Percentiles rank a stretch among this genome's conserved stretches.
phyloP scores from a whole-genome alignment of 495 filamentous ascomycete genomes.

The Lasiosphaeria ovina region DNA sequence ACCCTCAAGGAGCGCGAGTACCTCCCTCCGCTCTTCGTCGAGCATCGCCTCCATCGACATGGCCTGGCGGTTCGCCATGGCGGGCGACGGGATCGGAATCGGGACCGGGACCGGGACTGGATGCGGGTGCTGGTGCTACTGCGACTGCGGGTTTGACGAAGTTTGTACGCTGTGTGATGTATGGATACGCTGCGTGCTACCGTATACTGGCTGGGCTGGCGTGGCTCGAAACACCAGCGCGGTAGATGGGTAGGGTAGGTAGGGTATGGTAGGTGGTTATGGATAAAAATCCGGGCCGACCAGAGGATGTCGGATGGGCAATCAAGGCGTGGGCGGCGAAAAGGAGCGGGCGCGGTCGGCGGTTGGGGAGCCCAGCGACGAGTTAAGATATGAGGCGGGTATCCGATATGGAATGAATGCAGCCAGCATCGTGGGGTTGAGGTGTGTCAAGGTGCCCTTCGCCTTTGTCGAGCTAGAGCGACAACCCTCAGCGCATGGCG shows the following conservation, averaged over 20 bases:
- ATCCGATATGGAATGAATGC: conserved; percentile 15
- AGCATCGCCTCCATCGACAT: conserved; percentile 70
- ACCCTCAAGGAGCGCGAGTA: conserved; percentile 60
- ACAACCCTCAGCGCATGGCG: conserved; percentile 19
- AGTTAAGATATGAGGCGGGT: conserved; percentile 14
- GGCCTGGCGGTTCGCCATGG: conserved; percentile 29
- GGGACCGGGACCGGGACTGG: background rate
- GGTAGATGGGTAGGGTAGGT: too few species aligned
- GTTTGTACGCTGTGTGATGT: too few species aligned
- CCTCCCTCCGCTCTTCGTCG: conserved; percentile 70
- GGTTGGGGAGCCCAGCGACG: conserved; percentile 4
- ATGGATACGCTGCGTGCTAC: background rate
- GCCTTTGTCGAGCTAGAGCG: background rate
- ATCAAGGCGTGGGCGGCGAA: background rate
- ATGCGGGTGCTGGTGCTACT: background rate
- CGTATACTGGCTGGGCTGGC: too few species aligned
- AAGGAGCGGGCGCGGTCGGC: background rate
- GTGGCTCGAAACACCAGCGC: too few species aligned
- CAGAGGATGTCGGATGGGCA: too few species aligned
- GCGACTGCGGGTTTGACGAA: too few species aligned
- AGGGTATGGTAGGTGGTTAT: too few species aligned
- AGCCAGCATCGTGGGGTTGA: conserved; percentile 24
- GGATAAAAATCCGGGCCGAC: too few species aligned
- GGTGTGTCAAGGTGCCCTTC: background rate
- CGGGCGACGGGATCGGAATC: conserved; percentile 13